Conservation (phyloP, 305 asterid species). For the Caryopteris hybrid region DNA sequence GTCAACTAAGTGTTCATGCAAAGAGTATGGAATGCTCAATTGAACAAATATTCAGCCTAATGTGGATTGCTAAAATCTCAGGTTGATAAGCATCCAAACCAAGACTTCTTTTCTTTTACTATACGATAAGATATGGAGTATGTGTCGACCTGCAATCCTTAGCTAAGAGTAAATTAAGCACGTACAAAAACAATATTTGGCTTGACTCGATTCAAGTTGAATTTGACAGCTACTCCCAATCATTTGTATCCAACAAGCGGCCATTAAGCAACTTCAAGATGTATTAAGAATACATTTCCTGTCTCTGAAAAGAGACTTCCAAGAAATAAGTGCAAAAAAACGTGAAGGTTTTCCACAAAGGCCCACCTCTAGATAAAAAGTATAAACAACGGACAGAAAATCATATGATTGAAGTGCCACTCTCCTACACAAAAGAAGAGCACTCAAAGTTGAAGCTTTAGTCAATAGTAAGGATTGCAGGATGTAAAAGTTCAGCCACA, state of each 20-base stretch:
- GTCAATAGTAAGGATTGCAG: background rate
- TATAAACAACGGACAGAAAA: background rate
- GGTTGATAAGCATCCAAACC: background rate
- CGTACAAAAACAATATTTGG: background rate
- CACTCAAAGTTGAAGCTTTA: background rate
- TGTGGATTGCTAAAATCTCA: background rate
- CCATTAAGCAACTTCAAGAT: background rate
- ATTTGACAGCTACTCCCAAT: background rate
- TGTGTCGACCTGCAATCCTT: no score
- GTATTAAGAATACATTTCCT: background rate
- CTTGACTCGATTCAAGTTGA: background rate
- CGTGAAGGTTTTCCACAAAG: no score
- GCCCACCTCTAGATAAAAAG: background rate
- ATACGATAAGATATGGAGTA: no score
- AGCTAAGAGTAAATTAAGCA: no score
- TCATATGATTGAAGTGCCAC: background rate
- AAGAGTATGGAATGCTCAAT: background rate
- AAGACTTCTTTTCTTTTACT: no score
- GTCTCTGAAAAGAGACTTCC: no score
- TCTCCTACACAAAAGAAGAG: background rate
- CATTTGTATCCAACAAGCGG: background rate
- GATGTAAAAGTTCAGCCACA: background rate
- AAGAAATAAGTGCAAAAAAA: no score
- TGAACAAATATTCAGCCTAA: background rate
- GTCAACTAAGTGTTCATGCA: background rate